These are phyloP conservation scores for Pulveroboletus sp. DNA, from an alignment of 768 basidiomycete species.

Conservation along the genomic window DNA sequence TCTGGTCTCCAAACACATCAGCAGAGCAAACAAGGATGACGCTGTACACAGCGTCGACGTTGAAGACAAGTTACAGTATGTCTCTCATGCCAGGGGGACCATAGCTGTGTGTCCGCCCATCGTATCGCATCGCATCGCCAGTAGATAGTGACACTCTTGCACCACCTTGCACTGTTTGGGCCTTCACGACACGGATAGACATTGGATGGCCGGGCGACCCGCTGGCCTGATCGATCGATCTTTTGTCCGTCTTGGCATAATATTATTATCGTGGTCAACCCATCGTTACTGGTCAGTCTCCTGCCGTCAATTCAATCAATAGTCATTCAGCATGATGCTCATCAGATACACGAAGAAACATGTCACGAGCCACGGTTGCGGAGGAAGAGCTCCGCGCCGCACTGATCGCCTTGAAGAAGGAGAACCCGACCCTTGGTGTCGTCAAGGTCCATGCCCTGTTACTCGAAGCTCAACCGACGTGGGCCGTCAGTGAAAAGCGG, in stretches of 20 bases:
- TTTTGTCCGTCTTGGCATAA: background rate
- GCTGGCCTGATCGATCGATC: background rate
- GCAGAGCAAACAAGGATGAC: no score
- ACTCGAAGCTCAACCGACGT: conserved; percentile 54
- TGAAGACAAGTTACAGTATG: no score
- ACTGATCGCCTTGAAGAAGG: conserved; percentile 48
- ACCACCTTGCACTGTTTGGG: background rate
- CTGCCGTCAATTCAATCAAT: background rate
- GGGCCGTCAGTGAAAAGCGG: conserved; percentile 83
- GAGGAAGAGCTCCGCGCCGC: conserved; percentile 61
- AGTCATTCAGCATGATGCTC: background rate
- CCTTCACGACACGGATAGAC: no score
- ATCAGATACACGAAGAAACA: background rate
- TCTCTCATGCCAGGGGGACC: no score
- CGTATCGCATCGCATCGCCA: background rate
- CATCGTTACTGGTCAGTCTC: background rate
- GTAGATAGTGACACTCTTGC: background rate
- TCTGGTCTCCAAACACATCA: no score
- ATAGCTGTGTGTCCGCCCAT: no score
- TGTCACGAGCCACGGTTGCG: conserved; percentile 16
- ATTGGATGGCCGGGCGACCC: no score
- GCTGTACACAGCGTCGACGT: no score
- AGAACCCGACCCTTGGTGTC: conserved; percentile 64
- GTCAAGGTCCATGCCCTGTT: conserved; percentile 65
- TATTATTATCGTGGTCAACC: background rate